Conservation (phyloP, 2,329 filamentous ascomycete genomes). For the Aspergillus neoniger region DNA sequence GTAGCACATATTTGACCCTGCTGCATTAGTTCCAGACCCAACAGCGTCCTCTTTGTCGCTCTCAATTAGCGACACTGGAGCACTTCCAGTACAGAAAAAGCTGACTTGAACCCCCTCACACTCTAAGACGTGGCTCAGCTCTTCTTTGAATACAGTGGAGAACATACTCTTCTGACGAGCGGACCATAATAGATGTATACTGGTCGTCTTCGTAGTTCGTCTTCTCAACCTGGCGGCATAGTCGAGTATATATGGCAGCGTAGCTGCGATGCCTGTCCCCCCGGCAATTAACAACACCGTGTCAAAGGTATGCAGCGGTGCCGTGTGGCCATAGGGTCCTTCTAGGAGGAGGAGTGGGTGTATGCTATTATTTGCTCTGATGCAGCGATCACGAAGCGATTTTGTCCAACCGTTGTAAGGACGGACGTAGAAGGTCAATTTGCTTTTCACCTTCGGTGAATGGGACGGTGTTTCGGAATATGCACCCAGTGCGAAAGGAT, state of each 20-base stretch:
- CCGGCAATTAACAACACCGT: constrained; percentile 51
- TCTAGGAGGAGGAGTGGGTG: constrained; percentile 38
- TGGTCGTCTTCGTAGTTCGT: constrained; percentile 3
- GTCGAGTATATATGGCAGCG: constrained; percentile 30
- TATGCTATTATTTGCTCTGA: constrained; percentile 47
- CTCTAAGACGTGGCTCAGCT: too few relatives aligned
- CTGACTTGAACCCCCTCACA: too few relatives aligned
- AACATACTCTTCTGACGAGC: constrained; percentile 25
- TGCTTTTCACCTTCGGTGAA: constrained; percentile 1
- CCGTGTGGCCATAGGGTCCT: constrained; percentile 49
- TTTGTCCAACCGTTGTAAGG: constrained; percentile 36
- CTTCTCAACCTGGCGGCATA: constrained; percentile 15
- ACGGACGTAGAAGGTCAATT: constrained; percentile 18
- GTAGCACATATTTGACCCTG: too few relatives aligned
- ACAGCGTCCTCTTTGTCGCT: too few relatives aligned
- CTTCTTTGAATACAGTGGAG: too few relatives aligned
- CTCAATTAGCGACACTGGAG: too few relatives aligned
- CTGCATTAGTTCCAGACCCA: rapidly evolving
- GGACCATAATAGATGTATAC: constrained; percentile 22
- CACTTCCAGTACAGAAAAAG: too few relatives aligned
- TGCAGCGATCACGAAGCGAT: neutral
- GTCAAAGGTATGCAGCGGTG: constrained; percentile 45
- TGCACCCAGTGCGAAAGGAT: constrained; percentile 47
- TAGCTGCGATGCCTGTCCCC: constrained; percentile 40
- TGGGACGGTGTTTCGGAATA: neutral